Conservation (phyloP, 2,329 filamentous ascomycete genomes). For the Fusarium papillatum region DNA sequence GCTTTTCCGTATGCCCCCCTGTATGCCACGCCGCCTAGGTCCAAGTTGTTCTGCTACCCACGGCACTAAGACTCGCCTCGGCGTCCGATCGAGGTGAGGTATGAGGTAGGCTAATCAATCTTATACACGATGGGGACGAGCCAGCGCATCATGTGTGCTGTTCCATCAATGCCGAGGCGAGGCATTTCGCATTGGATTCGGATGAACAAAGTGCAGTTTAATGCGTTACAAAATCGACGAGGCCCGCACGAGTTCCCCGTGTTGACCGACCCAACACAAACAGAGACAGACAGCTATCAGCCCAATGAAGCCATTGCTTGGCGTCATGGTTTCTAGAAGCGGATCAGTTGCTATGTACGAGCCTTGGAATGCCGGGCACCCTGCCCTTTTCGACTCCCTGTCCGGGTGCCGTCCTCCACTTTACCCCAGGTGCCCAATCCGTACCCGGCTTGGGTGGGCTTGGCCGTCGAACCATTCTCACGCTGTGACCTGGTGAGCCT, state of each 20-base stretch:
- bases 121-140: constrained; percentile 22
- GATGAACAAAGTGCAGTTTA: constrained; percentile 15
- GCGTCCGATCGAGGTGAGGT: constrained; percentile 15
- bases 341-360: constrained; percentile 23
- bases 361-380: constrained; percentile 35
- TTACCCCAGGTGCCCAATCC: constrained; percentile 45
- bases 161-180: constrained; percentile 22
- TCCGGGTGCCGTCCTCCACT: constrained; percentile 35
- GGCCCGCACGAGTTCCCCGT: constrained; percentile 7
- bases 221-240: constrained; percentile 25
- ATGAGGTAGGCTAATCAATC: constrained; percentile 33
- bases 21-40: constrained; percentile 27
- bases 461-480: constrained; percentile 42
- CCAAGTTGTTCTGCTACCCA: constrained; percentile 29
- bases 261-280: constrained; percentile 2
- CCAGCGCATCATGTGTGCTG: constrained; percentile 22
- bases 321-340: constrained; percentile 39
- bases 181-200: constrained; percentile 21
- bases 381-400: constrained; percentile 31
- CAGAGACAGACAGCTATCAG: constrained; percentile 7
- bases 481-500: constrained; percentile 15
- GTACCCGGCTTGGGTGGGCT: constrained; percentile 32
- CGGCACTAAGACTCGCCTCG: constrained; percentile 37
- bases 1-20: constrained; percentile 36
- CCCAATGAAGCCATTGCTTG: constrained; percentile 20